Evolutionary conservation across 306 rosid species (phyloP), one percentile per base, ranked within the genome.

Genomic region (Vicia sativa): DNA sequence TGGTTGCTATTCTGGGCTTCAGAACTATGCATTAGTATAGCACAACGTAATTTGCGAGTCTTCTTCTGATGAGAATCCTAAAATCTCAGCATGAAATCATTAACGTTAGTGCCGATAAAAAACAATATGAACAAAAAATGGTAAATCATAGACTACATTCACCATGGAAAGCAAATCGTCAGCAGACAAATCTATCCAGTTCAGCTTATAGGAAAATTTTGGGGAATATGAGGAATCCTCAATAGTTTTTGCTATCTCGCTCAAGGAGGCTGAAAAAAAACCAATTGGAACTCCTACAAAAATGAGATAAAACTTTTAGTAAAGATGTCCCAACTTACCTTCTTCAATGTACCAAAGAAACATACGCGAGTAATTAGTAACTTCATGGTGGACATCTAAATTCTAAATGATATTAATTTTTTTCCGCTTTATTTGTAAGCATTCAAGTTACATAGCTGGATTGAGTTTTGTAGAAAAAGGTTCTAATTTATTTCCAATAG

Each of bases 201-300:
- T 81, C 88, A 84, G 77, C 72, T 57, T 77, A 67, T 76, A 73
- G 28, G 68, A 18, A 56, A 76, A 67, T 65, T 78, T 80, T 62
- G 49, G 72, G 61, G 79, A 52, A 71, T 66, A 35, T 67, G 90
- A 64, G 67, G 73, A 57, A 69, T 82, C 87, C 61, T 81, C 86
- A 25, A 82, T 18, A 70, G 67, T 82, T 67, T 73, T 73, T 14
- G 85, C 88, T n/a, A 90, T 82, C 87, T 75, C 85, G 19, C 80
- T 80, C 83, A 93, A 70, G 67, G 95, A 82, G 62, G 87, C 71
- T 21, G 99, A 93, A 85, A 80, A 93, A 57, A 79, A 88, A 71
- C 99, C 99, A 54, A 87, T 38, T 2, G 92, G 89, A 19, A 75
- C 77, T 67, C 99, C 99, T 93, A 80, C 13, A 76, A 73, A 49